Evolutionary conservation across 139 green algal genomes (phyloP), one percentile per base, ranked within the genome.

Genomic region (Coelastrella sp.): DNA sequence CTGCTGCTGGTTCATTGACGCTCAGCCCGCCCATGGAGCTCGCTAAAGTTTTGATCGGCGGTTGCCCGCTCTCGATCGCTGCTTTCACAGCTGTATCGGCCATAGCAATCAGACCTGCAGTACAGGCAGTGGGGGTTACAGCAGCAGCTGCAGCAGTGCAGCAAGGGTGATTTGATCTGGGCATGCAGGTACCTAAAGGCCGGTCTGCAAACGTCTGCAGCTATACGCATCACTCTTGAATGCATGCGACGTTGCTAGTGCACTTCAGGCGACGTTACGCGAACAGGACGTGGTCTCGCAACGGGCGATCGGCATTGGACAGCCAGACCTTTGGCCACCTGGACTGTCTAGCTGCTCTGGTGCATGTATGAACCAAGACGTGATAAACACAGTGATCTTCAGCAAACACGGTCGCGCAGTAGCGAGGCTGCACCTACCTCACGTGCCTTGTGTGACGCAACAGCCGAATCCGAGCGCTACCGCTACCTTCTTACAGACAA

Each of bases 1-100:
- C 77, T 65, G 77, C 74, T 80, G 74, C 74, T 80, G 74, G 74
- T 23, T 80, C 74, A 14, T 14, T 17, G 7, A 58, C 74, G n/a
- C 7, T 76, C 22, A 76, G 16, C 16, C 68, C 76, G 8, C n/a
- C 54, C 76, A 60, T 60, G 4, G 22, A 8, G 13, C 60, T 11
- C 16, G 76, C 76, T 22, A 60, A 17, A n/a, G 76, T 60, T 22
- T 82, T 59, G n/a, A 60, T 22, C 7, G 47, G 20, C 8, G 76
- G 13, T 17, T 82, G 47, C 7, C n/a, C 76, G 13, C 23, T 60
- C 6, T 17, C 76, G 19, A 59, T 20, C 13, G 22, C 76, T n/a
- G 20, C 22, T 22, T 32, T n/a, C 16, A 32, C 68, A 32, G 68
- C 68, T 23, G 17, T 76, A 22, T 76, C 64, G 3, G 64, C 64